Percentiles rank a stretch among this genome's conserved stretches.
These are phyloP conservation scores for Suillus brevipes DNA, from an alignment of 768 basidiomycete species.

Conservation along the genomic window DNA sequence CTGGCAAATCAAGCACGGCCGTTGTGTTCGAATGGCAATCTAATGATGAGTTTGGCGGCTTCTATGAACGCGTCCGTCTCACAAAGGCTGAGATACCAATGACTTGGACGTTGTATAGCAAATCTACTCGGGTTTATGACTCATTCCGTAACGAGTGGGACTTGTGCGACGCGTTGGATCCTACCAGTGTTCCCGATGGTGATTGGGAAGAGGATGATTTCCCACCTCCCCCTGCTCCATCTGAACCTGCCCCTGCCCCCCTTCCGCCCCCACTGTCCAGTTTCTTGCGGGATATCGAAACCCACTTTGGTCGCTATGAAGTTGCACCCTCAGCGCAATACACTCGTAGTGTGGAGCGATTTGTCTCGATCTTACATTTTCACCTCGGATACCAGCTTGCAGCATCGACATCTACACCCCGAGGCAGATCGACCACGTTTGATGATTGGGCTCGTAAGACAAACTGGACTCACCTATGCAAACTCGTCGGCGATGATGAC, in stretches of 20 bases:
- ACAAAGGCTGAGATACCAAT: neutral
- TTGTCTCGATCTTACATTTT: neutral
- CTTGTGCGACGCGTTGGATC: neutral
- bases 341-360: neutral
- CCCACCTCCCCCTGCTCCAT: neutral
- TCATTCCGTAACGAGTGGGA: slow-evolving; percentile 3
- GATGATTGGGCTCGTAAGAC: neutral
- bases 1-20: neutral
- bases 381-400: neutral
- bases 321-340: neutral
- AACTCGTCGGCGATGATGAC: neutral
- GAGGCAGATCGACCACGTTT: neutral
- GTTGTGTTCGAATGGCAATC: slow-evolving; percentile 1
- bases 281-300: neutral
- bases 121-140: neutral
- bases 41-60: neutral
- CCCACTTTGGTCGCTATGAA: neutral
- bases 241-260: neutral
- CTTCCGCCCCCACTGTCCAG: neutral
- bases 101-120: neutral
- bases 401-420: neutral
- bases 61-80: neutral
- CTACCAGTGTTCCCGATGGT: neutral
- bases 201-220: slow-evolving; percentile 1
- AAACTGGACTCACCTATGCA: neutral